Evolutionary conservation across 345 rosid species (phyloP).

Genomic region (Eutrema yunnanense): DNA sequence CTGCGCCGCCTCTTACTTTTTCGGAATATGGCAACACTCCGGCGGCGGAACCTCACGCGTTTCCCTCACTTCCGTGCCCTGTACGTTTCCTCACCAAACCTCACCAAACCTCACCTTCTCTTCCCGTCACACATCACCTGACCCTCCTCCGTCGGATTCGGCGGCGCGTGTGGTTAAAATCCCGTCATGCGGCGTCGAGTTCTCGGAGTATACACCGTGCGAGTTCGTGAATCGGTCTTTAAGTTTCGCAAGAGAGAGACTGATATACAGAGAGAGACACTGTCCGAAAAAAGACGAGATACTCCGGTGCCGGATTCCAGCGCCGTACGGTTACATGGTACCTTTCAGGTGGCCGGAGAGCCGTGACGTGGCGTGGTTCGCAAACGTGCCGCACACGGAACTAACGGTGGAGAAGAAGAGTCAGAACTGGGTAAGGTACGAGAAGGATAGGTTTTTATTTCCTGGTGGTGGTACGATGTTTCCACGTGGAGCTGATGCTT

Average conservation of each 20-base stretch:
- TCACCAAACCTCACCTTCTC: conserved; percentile 40
- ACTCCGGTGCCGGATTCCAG: conserved; percentile 58
- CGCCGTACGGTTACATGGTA: conserved; percentile 57
- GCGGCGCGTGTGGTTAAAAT: conserved; percentile 37
- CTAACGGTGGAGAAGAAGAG: conserved; percentile 74
- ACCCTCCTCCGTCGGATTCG: conserved; percentile 30
- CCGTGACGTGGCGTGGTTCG: conserved; percentile 69
- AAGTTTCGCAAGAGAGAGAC: conserved; percentile 43
- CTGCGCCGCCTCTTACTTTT: conserved; percentile 46
- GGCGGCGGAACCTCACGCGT: conserved; percentile 6
- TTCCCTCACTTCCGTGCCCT: conserved; percentile 13
- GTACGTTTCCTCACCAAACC: conserved; percentile 16
- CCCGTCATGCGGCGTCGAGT: conserved; percentile 50
- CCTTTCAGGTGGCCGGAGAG: conserved; percentile 90
- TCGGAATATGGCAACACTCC: conserved; percentile 51
- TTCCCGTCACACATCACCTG: conserved; percentile 47
- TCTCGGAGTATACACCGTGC: conserved; percentile 71
- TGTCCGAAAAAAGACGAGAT: conserved; percentile 9
- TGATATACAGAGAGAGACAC: conserved; percentile 78
- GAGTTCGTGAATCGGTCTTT: conserved; percentile 60
- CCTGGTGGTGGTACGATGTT: conserved; percentile 99
- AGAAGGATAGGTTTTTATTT: conserved; percentile 58
- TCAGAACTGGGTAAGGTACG: conserved; percentile 73
- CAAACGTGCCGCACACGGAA: conserved; percentile 80
- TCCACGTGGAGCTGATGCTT: conserved; percentile 70